Evolutionary conservation across 2,329 filamentous ascomycete species (phyloP), one percentile per base, ranked within the genome.

Genomic region (Ascocoryne sarcoides): DNA sequence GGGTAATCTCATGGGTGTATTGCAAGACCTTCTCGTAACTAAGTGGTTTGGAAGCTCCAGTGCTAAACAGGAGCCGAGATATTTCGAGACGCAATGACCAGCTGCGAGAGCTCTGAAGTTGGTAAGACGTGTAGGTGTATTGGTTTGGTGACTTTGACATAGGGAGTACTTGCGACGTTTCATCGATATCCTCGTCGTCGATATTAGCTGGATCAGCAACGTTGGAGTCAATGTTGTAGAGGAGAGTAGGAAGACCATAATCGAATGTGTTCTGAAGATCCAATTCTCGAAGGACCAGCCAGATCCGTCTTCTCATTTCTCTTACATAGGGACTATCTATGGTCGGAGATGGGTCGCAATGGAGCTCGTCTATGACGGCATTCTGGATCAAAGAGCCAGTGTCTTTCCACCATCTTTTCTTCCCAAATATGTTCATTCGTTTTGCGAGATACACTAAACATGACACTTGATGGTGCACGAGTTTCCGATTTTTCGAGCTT

Each of bases 221-320:
- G 45, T 77, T 71, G 51, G 70, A 71, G 52, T 75, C 68, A 28
- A 79, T 60, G 18, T 76, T 70, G 52, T 71, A 70, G 30, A 77
- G 61, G 31, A 79, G 62, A 0, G 73, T 76, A 1, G 75, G 75
- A 38, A 77, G 59, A 4, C 75, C 74, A 44, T 76, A 71, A 47
- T 79, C 74, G 46, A 77, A 76, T 0, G 73, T 74, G 1, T 75
- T 70, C 56, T 79, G 75, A 55, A 79, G 67, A 45, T 79, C 74
- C 45, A 77, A 76, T 55, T 77, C 73, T 44, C 75, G 69, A 15
- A 79, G 69, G 2, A 74, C 77, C 2, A 75, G 66, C 75, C 75
- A 79, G 32, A 79, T 67, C 15, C 75, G 64, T 31, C 75, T 64
- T 18, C 75, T 65, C 75, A 79, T 78, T 57, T 79, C 75, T 49